These are phyloP conservation scores for Geotrichum australiense DNA, from an alignment of 1,139 yeast species.

Conservation along the genomic window DNA sequence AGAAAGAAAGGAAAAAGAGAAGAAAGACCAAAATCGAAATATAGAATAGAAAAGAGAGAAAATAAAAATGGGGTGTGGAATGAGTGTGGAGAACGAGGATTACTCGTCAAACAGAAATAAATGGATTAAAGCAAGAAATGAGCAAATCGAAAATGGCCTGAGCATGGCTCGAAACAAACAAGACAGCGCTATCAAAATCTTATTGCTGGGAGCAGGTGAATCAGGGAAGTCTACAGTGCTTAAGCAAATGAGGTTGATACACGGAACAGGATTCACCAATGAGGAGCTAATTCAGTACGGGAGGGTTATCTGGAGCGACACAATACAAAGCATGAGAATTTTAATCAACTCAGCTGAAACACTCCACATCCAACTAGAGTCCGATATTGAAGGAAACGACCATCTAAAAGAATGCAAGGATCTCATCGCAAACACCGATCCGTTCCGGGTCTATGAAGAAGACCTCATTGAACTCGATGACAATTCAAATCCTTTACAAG, in stretches of 20 bases:
- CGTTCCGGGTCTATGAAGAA: slow-evolving; percentile 16
- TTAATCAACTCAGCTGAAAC: slow-evolving; percentile 43
- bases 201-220: slow-evolving; percentile 90
- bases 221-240: slow-evolving; percentile 95
- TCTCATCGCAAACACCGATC: slow-evolving; percentile 15
- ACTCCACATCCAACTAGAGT: slow-evolving; percentile 22
- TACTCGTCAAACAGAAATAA: neutral
- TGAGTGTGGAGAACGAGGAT: slow-evolving; percentile 45
- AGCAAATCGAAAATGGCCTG: slow-evolving; percentile 61
- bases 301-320: slow-evolving; percentile 93
- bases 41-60: neutral
- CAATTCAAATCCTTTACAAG: slow-evolving; percentile 12
- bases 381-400: neutral
- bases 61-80: slow-evolving; percentile 55
- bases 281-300: slow-evolving; percentile 77
- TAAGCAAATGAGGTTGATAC: slow-evolving; percentile 81
- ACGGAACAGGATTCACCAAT: slow-evolving; percentile 75
- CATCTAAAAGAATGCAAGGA: slow-evolving; percentile 10
- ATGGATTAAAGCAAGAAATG: slow-evolving; percentile 38
- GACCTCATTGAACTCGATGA: slow-evolving; percentile 10
- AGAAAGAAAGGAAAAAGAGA: neutral
- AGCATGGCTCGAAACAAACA: slow-evolving; percentile 47
- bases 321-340: slow-evolving; percentile 81
- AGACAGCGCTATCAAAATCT: slow-evolving; percentile 42
- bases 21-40: neutral